A percentile compares a stretch with the other conserved stretches of the same genome.
Conservation (phyloP, 2,329 filamentous ascomycete genomes). For the Hypoxylon sp. region DNA sequence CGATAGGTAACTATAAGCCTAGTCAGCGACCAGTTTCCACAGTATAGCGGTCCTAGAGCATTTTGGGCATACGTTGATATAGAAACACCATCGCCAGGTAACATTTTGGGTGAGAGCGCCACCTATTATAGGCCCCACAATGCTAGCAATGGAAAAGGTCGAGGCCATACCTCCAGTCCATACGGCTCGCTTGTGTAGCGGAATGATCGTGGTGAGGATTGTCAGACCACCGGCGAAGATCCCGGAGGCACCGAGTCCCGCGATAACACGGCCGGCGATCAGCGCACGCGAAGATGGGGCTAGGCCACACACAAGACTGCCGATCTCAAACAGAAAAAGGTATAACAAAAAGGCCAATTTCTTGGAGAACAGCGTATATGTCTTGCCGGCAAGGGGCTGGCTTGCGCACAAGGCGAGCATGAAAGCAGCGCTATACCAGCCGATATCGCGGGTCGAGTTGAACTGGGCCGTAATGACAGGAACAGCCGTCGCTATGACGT, state of each 20-base stretch:
- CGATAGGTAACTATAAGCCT: slow-evolving; percentile 31
- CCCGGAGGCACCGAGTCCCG: slow-evolving; percentile 16
- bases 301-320: slow-evolving; percentile 11
- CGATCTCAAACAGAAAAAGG: slow-evolving; percentile 14
- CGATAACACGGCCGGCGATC: slow-evolving; percentile 20
- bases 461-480: slow-evolving; percentile 37
- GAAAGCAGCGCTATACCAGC: slow-evolving; percentile 37
- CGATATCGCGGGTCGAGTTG: slow-evolving; percentile 32
- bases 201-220: slow-evolving; percentile 9
- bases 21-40: not conserved
- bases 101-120: slow-evolving; percentile 12
- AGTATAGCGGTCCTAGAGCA: not conserved
- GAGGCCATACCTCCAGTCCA: not conserved
- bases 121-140: slow-evolving; percentile 22
- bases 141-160: slow-evolving; percentile 6
- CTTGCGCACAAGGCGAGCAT: slow-evolving; percentile 11
- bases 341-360: slow-evolving; percentile 1
- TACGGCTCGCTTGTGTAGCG: slow-evolving; percentile 12
- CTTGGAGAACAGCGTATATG: slow-evolving; percentile 4
- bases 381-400: slow-evolving; percentile 13
- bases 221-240: slow-evolving; percentile 15
- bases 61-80: slow-evolving; percentile 11
- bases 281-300: slow-evolving; percentile 5
- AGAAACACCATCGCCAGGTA: not conserved
- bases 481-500: slow-evolving; percentile 20